phyloP scores from a whole-genome alignment of 148 eudicot species.

The Fagopyrum esculentum region DNA sequence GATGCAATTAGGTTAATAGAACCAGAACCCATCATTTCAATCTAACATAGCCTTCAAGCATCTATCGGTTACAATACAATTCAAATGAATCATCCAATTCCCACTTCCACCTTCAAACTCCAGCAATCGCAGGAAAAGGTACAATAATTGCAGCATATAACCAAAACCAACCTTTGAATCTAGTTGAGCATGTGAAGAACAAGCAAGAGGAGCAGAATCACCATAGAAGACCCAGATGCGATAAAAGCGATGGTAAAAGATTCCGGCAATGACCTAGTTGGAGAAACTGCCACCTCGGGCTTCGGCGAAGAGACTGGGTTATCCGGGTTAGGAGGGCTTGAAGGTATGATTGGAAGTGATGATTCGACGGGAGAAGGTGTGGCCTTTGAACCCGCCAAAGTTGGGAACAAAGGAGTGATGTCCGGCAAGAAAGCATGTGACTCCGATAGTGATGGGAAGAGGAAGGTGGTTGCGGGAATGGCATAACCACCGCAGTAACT shows the following conservation, averaged over 20 bases:
- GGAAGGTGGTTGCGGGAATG: conserved; percentile 12
- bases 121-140: not conserved
- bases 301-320: conserved; percentile 23
- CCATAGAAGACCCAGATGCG: conserved; percentile 13
- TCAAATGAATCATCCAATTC: too few relatives aligned
- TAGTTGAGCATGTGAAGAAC: conserved; percentile 10
- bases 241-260: conserved; percentile 29
- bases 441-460: conserved; percentile 16
- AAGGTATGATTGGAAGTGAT: conserved; percentile 32
- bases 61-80: too few relatives aligned
- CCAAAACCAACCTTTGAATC: not conserved
- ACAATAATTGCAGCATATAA: not conserved
- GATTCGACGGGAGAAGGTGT: conserved; percentile 20
- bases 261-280: conserved; percentile 32
- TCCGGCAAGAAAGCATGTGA: conserved; percentile 13
- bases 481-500: conserved; percentile 27
- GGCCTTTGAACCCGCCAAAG: conserved; percentile 15
- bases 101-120: too few relatives aligned
- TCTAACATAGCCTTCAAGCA: too few relatives aligned
- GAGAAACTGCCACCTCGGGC: conserved; percentile 38
- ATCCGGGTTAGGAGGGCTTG: too few relatives aligned
- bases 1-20: too few relatives aligned
- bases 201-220: conserved; percentile 4
- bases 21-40: too few relatives aligned
- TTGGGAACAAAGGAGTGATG: conserved; percentile 28